These are phyloP conservation scores for Neoascochyta sp. DNA, from an alignment of 2,329 filamentous ascomycete species.

Conservation along the genomic window DNA sequence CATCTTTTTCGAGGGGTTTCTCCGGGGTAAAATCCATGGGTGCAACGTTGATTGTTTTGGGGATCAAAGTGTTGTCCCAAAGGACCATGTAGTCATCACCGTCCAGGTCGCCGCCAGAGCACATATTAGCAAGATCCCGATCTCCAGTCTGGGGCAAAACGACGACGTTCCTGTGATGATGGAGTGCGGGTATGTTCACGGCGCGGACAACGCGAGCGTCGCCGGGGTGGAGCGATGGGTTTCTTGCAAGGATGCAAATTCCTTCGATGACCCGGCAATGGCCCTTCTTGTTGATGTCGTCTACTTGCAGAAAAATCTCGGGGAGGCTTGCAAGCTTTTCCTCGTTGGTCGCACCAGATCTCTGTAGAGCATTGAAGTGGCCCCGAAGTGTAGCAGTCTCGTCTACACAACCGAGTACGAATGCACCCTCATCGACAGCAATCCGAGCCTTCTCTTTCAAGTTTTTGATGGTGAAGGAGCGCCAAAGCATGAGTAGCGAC, in stretches of 20 bases:
- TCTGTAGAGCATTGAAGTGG: slow-evolving; percentile 54
- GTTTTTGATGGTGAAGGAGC: slow-evolving; percentile 81
- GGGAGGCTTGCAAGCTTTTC: slow-evolving; percentile 53
- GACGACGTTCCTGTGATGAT: slow-evolving; percentile 77
- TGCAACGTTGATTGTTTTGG: slow-evolving; percentile 60
- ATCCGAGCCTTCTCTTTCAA: slow-evolving; percentile 92
- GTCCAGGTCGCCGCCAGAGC: slow-evolving; percentile 91
- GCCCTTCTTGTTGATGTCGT: slow-evolving; percentile 51
- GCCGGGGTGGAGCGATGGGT: slow-evolving; percentile 89
- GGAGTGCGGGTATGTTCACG: slow-evolving; percentile 68
- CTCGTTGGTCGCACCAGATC: slow-evolving; percentile 46
- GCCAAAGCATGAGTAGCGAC: slow-evolving; percentile 78
- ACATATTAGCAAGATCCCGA: slow-evolving; percentile 84
- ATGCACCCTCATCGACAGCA: slow-evolving; percentile 75
- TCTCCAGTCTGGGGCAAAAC: slow-evolving; percentile 84
- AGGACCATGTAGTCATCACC: slow-evolving; percentile 94
- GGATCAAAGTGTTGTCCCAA: slow-evolving; percentile 74
- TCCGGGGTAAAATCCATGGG: slow-evolving; percentile 74
- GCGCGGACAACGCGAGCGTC: slow-evolving; percentile 86
- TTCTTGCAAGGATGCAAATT: slow-evolving; percentile 79
- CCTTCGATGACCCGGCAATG: slow-evolving; percentile 67
- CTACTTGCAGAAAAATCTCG: slow-evolving; percentile 85
- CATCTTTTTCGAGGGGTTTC: slow-evolving; percentile 53
- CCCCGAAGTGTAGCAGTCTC: slow-evolving; percentile 75
- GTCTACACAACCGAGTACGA: slow-evolving; percentile 83